Conservation (phyloP, 768 basidiomycete species). For the Hirschioporus abietinus region DNA sequence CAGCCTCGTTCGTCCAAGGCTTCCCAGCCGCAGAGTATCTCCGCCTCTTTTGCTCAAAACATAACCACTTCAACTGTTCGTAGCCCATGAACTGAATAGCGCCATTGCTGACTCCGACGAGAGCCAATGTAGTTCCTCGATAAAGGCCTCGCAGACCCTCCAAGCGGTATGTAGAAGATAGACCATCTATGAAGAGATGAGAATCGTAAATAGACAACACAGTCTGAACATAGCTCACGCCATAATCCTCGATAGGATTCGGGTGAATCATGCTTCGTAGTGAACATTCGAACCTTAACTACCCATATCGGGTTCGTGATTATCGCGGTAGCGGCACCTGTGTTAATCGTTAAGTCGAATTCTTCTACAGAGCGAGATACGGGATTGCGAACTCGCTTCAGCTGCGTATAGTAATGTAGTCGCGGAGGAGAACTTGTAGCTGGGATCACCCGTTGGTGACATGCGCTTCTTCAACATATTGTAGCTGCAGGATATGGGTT, state of each 20-base stretch:
- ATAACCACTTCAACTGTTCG: constrained; percentile 91
- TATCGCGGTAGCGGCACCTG: constrained; percentile 90
- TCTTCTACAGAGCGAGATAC: constrained; percentile 12
- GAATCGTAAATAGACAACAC: constrained; percentile 5
- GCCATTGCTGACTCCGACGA: constrained; percentile 92
- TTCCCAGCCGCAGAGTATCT: constrained; percentile 56
- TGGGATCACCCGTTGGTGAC: constrained; percentile 54
- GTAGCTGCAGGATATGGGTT: constrained; percentile 51
- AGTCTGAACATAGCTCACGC: constrained; percentile 43
- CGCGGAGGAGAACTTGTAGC: constrained; percentile 62
- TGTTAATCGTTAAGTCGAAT: neutral
- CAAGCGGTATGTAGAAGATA: constrained; percentile 58
- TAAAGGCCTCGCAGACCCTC: constrained; percentile 83
- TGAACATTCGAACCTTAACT: constrained; percentile 95
- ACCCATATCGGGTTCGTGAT: constrained; percentile 98
- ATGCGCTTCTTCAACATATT: constrained; percentile 87
- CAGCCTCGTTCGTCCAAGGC: constrained; percentile 64
- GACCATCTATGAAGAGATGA: constrained; percentile 47
- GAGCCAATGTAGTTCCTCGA: constrained; percentile 80
- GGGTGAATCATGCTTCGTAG: constrained; percentile 61
- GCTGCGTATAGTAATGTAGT: constrained; percentile 87
- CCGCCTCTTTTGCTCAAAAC: constrained; percentile 71
- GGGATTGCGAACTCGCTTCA: constrained; percentile 80
- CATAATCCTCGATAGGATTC: constrained; percentile 74
- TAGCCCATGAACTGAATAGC: constrained; percentile 95